A percentile compares a stretch with the other conserved stretches of the same genome.
phyloP scores from a whole-genome alignment of 2,329 filamentous ascomycete species.

The Myriosclerotinia duriaeana region DNA sequence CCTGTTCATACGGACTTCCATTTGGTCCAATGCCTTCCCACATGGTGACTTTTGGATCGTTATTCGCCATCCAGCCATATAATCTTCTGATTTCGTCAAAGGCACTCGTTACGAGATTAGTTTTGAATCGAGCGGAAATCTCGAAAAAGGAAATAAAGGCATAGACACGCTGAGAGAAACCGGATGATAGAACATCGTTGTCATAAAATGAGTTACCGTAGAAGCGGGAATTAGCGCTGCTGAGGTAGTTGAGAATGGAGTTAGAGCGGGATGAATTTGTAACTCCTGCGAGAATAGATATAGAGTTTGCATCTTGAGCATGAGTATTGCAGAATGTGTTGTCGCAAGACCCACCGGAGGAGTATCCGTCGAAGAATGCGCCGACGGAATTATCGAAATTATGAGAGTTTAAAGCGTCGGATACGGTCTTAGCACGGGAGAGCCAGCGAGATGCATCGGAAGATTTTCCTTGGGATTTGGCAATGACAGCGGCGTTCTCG shows the following conservation, averaged over 20 bases:
- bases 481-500: conserved; percentile 47
- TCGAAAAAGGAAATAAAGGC: conserved; percentile 56
- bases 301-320: conserved; percentile 52
- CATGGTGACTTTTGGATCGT: conserved; percentile 49
- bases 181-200: conserved; percentile 43
- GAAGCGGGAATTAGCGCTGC: conserved; percentile 40
- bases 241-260: conserved; percentile 46
- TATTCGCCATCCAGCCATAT: conserved; percentile 51
- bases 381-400: conserved; percentile 46
- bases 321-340: conserved; percentile 40
- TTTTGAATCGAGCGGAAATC: conserved; percentile 49
- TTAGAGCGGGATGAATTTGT: conserved; percentile 39
- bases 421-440: conserved; percentile 42
- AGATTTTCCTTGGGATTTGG: conserved; percentile 38
- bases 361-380: conserved; percentile 46
- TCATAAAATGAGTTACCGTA: conserved; percentile 57
- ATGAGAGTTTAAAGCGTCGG: conserved; percentile 42
- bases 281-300: conserved; percentile 46
- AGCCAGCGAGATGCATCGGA: conserved; percentile 46
- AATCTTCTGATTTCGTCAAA: conserved; percentile 49
- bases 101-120: conserved; percentile 42
- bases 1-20: conserved; percentile 48
- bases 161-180: conserved; percentile 50
- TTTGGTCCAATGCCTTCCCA: conserved; percentile 52
- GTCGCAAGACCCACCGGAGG: conserved; percentile 37